Conservation (phyloP, 495 filamentous ascomycete species). For the Talaromyces liani region DNA sequence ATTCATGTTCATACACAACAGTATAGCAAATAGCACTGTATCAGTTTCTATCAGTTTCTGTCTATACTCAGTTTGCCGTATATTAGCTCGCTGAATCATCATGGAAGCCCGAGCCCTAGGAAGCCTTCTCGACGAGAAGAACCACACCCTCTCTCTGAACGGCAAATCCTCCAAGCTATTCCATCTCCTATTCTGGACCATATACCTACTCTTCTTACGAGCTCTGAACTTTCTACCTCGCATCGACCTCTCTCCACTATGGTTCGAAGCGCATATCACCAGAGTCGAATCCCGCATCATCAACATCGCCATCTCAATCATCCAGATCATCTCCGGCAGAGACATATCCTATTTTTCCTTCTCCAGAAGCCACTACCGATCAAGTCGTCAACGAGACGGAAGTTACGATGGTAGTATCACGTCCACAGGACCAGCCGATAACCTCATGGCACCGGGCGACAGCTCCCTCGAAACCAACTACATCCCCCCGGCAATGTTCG, state of each 20-base stretch:
- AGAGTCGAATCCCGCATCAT: not conserved
- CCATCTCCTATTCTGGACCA: not conserved
- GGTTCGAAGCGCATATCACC: not conserved
- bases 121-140: not conserved
- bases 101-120: constrained; percentile 1
- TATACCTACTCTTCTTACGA: constrained; percentile 5
- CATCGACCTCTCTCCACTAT: not conserved
- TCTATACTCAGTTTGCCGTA: not conserved
- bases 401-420: not conserved
- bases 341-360: not conserved
- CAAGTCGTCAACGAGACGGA: not conserved
- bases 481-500: not conserved
- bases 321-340: not conserved
- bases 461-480: constrained; percentile 3
- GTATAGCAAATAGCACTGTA: not conserved
- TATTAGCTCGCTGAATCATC: not conserved
- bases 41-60: not conserved
- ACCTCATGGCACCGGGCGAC: not conserved
- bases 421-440: not conserved
- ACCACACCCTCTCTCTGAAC: not conserved
- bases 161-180: constrained; percentile 1
- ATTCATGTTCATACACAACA: not conserved
- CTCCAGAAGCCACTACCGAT: not conserved
- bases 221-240: not conserved
- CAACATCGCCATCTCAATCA: constrained; percentile 1